These are phyloP conservation scores for Plantago lanceolata DNA, from an alignment of 305 asterid species.

Conservation along the genomic window DNA sequence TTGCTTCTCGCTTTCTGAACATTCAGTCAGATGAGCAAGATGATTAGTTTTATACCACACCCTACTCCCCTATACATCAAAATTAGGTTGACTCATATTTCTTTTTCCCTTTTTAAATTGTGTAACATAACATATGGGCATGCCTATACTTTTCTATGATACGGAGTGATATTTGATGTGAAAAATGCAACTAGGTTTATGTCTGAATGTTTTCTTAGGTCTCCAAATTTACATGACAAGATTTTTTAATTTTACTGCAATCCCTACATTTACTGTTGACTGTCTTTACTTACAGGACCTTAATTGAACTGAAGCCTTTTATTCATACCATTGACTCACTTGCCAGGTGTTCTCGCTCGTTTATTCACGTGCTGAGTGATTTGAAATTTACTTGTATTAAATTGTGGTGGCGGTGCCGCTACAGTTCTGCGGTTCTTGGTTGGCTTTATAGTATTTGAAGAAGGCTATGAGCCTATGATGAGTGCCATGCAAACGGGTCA, in stretches of 20 bases:
- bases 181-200: background rate
- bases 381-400: background rate
- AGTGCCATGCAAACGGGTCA: too few species aligned
- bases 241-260: background rate
- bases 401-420: background rate
- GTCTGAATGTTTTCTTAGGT: background rate
- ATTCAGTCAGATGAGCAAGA: constrained; percentile 48
- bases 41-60: constrained; percentile 18
- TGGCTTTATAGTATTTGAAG: too few species aligned
- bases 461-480: too few species aligned
- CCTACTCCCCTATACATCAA: background rate
- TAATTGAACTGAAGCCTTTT: constrained; percentile 1
- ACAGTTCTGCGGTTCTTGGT: too few species aligned
- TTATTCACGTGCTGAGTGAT: background rate
- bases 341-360: background rate
- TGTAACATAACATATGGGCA: background rate
- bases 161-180: background rate
- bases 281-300: constrained; percentile 9
- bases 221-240: background rate
- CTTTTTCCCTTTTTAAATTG: background rate
- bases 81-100: background rate
- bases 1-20: constrained; percentile 61
- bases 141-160: background rate
- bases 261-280: background rate
- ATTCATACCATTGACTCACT: background rate